A percentile compares a stretch with the other conserved stretches of the same genome.
These are phyloP conservation scores for Dovyalis caffra DNA, from an alignment of 345 rosid species.

Conservation along the genomic window DNA sequence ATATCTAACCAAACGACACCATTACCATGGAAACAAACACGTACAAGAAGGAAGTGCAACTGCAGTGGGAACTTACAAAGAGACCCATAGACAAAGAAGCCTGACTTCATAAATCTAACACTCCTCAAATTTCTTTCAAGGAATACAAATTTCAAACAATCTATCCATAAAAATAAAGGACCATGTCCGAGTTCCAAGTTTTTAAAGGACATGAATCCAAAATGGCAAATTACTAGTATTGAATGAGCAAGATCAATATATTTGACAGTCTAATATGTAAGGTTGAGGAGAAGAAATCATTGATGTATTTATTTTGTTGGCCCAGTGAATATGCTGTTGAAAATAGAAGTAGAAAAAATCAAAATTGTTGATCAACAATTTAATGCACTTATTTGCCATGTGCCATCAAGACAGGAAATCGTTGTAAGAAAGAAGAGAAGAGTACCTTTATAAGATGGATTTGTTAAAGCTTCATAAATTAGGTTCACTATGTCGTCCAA, in stretches of 20 bases:
- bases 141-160: background rate
- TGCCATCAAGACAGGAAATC: background rate
- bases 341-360: background rate
- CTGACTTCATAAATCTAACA: background rate
- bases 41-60: background rate
- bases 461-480: constrained; percentile 73
- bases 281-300: background rate
- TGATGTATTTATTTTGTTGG: background rate
- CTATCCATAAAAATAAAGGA: background rate
- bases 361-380: background rate
- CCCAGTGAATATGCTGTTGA: background rate
- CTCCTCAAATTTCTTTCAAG: background rate
- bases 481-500: constrained; percentile 85
- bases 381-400: background rate
- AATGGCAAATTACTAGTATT: background rate
- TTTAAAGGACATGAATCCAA: background rate
- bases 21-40: background rate
- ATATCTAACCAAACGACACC: background rate
- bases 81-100: background rate
- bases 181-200: background rate
- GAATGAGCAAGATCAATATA: background rate
- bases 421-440: background rate
- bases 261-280: background rate
- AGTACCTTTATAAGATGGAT: constrained; percentile 79
- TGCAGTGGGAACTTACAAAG: background rate